A percentile compares a stretch with the other conserved stretches of the same genome.
phyloP scores from a whole-genome alignment of 169 alveolate genomes.

The Eimeria necatrix region DNA sequence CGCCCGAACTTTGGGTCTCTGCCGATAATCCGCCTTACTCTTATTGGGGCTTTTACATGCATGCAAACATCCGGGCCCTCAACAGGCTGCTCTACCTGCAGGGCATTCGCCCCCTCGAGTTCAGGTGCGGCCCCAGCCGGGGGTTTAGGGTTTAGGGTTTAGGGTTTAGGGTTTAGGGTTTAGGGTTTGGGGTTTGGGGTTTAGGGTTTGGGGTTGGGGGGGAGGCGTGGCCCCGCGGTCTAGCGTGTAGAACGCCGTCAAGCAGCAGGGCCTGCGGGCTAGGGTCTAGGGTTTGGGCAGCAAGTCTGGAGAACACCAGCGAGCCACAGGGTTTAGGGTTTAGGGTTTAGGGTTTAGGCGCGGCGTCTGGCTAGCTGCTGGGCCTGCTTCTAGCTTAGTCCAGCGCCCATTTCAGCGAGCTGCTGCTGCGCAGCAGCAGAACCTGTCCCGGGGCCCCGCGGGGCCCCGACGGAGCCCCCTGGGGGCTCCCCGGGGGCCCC shows the following conservation, averaged over 20 bases:
- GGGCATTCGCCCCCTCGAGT: conserved; percentile 89
- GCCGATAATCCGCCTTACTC: conserved; percentile 94
- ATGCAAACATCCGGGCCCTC: conserved; percentile 90
- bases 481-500: no score
- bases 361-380: background rate
- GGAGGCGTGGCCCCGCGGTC: no score
- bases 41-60: conserved; percentile 94
- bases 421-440: no score
- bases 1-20: conserved; percentile 90
- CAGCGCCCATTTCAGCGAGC: no score
- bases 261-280: background rate
- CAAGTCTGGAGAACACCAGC: background rate
- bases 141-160: conserved; percentile 18
- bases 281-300: background rate
- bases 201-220: no score
- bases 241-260: background rate
- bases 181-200: background rate
- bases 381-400: background rate
- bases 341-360: conserved; percentile 41
- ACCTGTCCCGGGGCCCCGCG: no score
- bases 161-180: background rate
- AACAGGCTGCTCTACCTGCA: conserved; percentile 89
- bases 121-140: conserved; percentile 83
- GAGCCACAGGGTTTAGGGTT: background rate
- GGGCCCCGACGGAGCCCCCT: no score